Conservation (phyloP, 768 basidiomycete species). For the Lactarius deliciosus region DNA sequence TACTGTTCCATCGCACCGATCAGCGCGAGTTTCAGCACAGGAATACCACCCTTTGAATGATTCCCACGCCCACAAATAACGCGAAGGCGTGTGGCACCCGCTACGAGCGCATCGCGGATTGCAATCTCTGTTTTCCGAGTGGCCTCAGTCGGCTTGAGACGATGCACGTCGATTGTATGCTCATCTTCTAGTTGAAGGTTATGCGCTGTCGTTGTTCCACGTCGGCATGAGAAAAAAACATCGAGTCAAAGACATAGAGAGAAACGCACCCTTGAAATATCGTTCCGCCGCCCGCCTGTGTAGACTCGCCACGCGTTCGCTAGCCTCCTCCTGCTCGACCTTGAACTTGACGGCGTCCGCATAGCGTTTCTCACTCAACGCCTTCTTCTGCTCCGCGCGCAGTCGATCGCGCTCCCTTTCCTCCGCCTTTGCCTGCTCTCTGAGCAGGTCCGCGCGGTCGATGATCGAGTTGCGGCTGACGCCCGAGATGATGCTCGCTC, state of each 20-base stretch:
- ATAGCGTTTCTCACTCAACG: constrained; percentile 31
- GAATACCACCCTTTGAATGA: constrained; percentile 36
- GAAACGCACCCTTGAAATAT: constrained; percentile 37
- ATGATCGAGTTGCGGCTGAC: constrained; percentile 32
- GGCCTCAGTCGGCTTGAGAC: constrained; percentile 37
- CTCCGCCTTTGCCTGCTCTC: constrained; percentile 34
- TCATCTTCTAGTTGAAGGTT: constrained; percentile 33
- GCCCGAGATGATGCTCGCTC: constrained; percentile 35
- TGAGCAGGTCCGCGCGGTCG: constrained; percentile 34
- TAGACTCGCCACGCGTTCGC: constrained; percentile 33
- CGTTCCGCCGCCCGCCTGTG: constrained; percentile 38
- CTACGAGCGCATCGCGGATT: constrained; percentile 35
- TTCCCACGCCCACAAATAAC: constrained; percentile 39
- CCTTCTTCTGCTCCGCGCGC: constrained; percentile 30
- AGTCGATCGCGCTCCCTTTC: constrained; percentile 34
- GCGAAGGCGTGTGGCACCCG: constrained; percentile 35
- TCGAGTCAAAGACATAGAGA: background rate
- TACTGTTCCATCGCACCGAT: constrained; percentile 36
- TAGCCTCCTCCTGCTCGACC: constrained; percentile 35
- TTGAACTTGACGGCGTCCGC: constrained; percentile 34
- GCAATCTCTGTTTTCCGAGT: constrained; percentile 36
- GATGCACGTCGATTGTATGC: constrained; percentile 40
- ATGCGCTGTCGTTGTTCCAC: constrained; percentile 33
- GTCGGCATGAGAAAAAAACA: background rate
- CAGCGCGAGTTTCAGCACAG: constrained; percentile 37